These are phyloP conservation scores for Pisolithus albus DNA, from an alignment of 768 basidiomycete genomes.

Conservation along the genomic window DNA sequence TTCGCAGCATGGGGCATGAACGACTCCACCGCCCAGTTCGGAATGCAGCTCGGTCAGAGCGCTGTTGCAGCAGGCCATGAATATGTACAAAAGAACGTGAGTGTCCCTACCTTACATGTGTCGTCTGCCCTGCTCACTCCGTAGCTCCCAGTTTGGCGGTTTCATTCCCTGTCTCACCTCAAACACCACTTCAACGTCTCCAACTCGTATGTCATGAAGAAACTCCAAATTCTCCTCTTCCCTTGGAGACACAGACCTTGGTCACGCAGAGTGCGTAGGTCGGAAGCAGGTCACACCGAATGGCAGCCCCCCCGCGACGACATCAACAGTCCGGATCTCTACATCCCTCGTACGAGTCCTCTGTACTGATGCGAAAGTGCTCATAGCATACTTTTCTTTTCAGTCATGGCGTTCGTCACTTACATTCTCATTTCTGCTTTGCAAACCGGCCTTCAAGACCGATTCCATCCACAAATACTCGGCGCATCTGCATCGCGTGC, in stretches of 20 bases:
- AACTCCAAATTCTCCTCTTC: constrained; percentile 83
- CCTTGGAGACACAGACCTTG: constrained; percentile 93
- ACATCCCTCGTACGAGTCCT: constrained; percentile 71
- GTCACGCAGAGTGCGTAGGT: constrained; percentile 60
- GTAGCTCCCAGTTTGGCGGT: constrained; percentile 57
- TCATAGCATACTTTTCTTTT: constrained; percentile 10
- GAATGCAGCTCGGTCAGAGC: constrained; percentile 89
- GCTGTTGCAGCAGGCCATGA: constrained; percentile 93
- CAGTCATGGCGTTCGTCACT: constrained; percentile 93
- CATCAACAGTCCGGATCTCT: constrained; percentile 92
- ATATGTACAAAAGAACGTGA: constrained; percentile 90
- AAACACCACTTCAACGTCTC: constrained; percentile 96
- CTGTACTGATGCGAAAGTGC: neutral
- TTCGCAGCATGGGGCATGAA: constrained; percentile 82
- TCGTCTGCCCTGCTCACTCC: neutral
- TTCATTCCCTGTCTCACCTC: constrained; percentile 64
- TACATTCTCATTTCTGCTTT: constrained; percentile 89
- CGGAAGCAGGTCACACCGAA: constrained; percentile 59
- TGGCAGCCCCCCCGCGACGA: constrained; percentile 91
- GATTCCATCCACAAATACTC: constrained; percentile 85
- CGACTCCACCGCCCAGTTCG: constrained; percentile 90
- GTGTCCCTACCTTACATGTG: constrained; percentile 18
- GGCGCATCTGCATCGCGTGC: constrained; percentile 83
- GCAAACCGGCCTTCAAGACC: constrained; percentile 71
- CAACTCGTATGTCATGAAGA: constrained; percentile 90